Evolutionary conservation across 2,329 filamentous ascomycete genomes (phyloP).

Genomic region (Cordyceps militaris): DNA sequence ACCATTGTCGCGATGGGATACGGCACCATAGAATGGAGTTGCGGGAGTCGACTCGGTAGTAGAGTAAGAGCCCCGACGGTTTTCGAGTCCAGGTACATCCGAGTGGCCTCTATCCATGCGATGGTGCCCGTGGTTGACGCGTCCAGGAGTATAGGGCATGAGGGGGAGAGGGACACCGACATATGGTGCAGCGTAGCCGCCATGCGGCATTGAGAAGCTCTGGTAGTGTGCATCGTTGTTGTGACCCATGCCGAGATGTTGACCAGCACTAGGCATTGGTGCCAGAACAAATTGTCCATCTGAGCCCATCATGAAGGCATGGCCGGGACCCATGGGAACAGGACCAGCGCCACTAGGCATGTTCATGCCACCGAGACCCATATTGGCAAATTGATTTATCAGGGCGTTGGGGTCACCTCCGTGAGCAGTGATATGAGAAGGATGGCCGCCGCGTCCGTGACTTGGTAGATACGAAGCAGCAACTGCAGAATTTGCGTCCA

Average conservation of each 20-base stretch:
- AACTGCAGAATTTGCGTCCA: slow-evolving; percentile 30
- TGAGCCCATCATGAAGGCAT: slow-evolving; percentile 31
- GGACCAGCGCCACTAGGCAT: slow-evolving; percentile 25
- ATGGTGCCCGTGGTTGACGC: slow-evolving; percentile 36
- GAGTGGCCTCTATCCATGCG: slow-evolving; percentile 41
- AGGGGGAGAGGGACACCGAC: slow-evolving; percentile 31
- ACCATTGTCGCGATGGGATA: slow-evolving; percentile 52
- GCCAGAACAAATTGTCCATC: slow-evolving; percentile 34
- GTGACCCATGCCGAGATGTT: slow-evolving; percentile 30
- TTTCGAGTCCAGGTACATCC: slow-evolving; percentile 56
- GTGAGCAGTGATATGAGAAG: slow-evolving; percentile 23
- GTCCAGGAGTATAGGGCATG: slow-evolving; percentile 48
- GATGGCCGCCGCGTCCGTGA: slow-evolving; percentile 24
- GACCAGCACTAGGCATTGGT: slow-evolving; percentile 26
- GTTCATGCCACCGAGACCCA: slow-evolving; percentile 31
- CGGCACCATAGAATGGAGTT: slow-evolving; percentile 56
- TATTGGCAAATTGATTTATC: slow-evolving; percentile 30
- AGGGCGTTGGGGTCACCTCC: slow-evolving; percentile 25
- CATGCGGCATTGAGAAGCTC: slow-evolving; percentile 25
- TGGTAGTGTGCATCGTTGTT: slow-evolving; percentile 28
- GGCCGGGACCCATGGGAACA: slow-evolving; percentile 27
- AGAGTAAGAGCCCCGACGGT: slow-evolving; percentile 60
- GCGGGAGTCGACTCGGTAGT: slow-evolving; percentile 60
- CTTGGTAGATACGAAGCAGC: slow-evolving; percentile 25
- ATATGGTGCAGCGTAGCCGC: slow-evolving; percentile 31